Base-by-base conservation (phyloP, 2,329 filamentous ascomycete species). In the Septoria linicola region DNA sequence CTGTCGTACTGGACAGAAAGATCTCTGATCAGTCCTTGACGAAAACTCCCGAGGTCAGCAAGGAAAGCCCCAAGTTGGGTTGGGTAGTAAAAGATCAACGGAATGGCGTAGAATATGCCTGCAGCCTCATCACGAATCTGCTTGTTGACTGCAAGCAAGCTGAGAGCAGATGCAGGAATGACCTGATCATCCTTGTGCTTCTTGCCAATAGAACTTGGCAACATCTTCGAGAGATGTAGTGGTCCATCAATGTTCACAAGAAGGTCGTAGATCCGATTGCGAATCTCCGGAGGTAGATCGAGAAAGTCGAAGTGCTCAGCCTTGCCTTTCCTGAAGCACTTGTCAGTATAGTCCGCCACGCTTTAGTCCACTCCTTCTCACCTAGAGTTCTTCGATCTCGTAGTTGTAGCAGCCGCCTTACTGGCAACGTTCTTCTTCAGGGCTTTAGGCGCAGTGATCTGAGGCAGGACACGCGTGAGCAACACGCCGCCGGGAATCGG, bases 11-110 rank as follows among this genome's bases (percentile, higher is more conserved):
- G 59, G 0, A 68, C 45, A 1, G 58, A 63, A 36, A 68, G 43
- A 23, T 61, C 54, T 6, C 51, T 42, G 14, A 67, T 53, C 5
- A 51, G 49, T 8, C 23, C 21, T 11, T 51, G 58, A 4, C 63
- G 59, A 7, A 49, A 13, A 1, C 35, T 8, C 3, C 53, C 55
- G 10, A 66, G 37, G 16, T 25, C 42, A 2, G 54, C 27, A 1
- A 61, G 10, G 27, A 66, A 67, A 8, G 51, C 51, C 6, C 51
- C 45, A 2, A 64, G 17, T 39, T 66, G 63, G 3, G 52, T 36
- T 2, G 59, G 56, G 27, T 60, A 63, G 46, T 63, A 61, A 58
- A 68, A 68, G 6, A 59, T 39, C 41, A 66, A 61, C 1, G 50
- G 19, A 25, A 62, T 67, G 16, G 51, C 34, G 47, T 66, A 67